Evolutionary conservation across 2,329 filamentous ascomycete species (phyloP).

Genomic region (Macrophomina phaseolina): DNA sequence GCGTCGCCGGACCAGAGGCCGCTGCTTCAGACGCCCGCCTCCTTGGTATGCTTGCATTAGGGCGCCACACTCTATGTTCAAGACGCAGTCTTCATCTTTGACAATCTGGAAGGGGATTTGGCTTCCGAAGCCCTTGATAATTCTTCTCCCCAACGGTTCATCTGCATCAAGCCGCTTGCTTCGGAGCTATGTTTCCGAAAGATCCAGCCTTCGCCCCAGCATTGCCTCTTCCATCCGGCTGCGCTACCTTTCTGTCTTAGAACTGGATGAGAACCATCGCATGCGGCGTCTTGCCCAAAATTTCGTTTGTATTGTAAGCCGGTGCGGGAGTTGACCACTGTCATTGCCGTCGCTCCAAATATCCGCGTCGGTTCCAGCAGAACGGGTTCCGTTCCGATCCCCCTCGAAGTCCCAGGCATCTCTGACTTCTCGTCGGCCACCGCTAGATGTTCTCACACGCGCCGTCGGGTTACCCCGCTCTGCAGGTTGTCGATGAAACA

Average conservation of each 20-base stretch:
- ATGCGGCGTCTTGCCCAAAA: no score
- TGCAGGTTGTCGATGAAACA: not conserved
- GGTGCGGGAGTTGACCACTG: no score
- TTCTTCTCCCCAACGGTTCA: no score
- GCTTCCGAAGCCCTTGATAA: not conserved
- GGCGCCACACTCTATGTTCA: not conserved
- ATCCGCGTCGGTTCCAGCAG: no score
- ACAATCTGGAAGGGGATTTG: conserved; percentile 10
- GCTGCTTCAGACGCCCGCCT: not conserved
- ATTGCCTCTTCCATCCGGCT: no score
- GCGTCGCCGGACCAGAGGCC: not conserved
- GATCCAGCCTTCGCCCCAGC: not conserved
- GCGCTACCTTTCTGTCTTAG: no score
- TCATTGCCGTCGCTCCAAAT: no score
- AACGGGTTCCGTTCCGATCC: no score
- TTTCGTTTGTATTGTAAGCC: no score
- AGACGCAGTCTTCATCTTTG: not conserved
- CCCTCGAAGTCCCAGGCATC: no score
- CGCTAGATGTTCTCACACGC: not conserved
- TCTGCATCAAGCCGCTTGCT: not conserved
- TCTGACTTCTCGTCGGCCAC: not conserved
- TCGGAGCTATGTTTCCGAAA: not conserved
- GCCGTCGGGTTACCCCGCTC: not conserved
- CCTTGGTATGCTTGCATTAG: not conserved
- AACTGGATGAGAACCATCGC: no score